Conservation (phyloP, 2,329 filamentous ascomycete species). For the Xylariaceae sp. region DNA sequence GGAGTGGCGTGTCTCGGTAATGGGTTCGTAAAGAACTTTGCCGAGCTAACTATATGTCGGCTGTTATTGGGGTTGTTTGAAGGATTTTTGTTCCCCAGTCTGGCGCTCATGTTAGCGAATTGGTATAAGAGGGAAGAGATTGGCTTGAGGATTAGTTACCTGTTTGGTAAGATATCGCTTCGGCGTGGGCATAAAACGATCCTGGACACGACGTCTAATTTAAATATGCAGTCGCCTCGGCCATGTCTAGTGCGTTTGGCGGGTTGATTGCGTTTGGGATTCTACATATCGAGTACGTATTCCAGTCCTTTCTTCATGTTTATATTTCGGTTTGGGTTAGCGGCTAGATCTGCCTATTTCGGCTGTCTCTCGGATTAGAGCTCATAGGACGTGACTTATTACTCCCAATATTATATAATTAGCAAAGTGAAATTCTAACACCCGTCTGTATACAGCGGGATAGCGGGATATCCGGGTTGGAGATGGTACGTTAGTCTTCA, state of each 20-base stretch:
- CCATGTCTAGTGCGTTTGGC: constrained; percentile 23
- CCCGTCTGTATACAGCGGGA: neutral
- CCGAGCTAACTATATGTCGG: constrained; percentile 21
- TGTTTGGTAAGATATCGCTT: constrained; percentile 13
- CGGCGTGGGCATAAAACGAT: neutral
- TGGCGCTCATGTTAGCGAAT: constrained; percentile 25
- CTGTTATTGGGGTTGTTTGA: constrained; percentile 27
- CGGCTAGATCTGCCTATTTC: too few species aligned
- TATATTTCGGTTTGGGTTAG: too few species aligned
- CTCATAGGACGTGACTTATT: too few species aligned
- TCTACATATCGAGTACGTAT: constrained; percentile 17
- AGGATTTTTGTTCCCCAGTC: constrained; percentile 23
- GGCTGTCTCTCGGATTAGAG: too few species aligned
- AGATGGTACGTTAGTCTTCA: constrained; percentile 14
- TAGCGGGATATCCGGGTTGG: constrained; percentile 24
- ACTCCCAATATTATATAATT: too few species aligned
- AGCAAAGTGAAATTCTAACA: too few species aligned
- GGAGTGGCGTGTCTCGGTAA: constrained; percentile 22
- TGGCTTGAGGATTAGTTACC: constrained; percentile 25
- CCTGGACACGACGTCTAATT: neutral
- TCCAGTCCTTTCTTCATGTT: too few species aligned
- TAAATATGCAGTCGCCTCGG: constrained; percentile 10
- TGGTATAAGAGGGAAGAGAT: constrained; percentile 29
- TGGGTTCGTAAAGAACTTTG: constrained; percentile 24
- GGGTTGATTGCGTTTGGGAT: constrained; percentile 25